These are phyloP conservation scores for Claviceps sp. DNA, from an alignment of 2,329 filamentous ascomycete species.

Conservation along the genomic window DNA sequence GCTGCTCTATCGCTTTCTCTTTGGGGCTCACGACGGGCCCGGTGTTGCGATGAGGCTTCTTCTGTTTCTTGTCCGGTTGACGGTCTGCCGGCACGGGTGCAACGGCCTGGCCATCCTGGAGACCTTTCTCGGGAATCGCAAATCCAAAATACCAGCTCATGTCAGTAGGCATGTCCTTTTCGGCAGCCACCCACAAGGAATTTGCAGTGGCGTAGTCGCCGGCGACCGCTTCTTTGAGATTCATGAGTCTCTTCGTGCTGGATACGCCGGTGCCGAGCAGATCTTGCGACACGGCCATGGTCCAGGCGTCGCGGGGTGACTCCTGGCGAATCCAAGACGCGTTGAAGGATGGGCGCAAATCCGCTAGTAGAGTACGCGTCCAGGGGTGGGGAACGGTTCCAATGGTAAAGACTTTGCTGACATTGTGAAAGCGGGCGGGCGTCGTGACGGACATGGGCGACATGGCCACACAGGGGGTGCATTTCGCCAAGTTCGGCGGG, in stretches of 20 bases:
- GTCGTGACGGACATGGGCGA: conserved; percentile 54
- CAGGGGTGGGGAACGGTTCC: conserved; percentile 85
- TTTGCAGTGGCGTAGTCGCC: conserved; percentile 48
- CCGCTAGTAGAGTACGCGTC: conserved; percentile 58
- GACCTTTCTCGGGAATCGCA: conserved; percentile 47
- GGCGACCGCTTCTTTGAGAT: conserved; percentile 72
- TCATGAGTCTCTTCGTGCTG: conserved; percentile 51
- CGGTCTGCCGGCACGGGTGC: conserved; percentile 14
- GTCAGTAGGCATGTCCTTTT: conserved; percentile 49
- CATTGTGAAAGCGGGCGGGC: conserved; percentile 56
- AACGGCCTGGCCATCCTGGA: conserved; percentile 23
- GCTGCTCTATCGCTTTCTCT: conserved; percentile 40
- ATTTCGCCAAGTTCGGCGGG: conserved; percentile 66
- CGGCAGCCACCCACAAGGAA: conserved; percentile 72
- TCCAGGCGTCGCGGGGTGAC: conserved; percentile 66
- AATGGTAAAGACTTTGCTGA: conserved; percentile 61
- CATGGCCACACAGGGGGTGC: conserved; percentile 54
- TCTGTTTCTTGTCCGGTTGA: conserved; percentile 8
- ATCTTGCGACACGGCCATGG: conserved; percentile 55
- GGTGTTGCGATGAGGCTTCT: conserved; percentile 23
- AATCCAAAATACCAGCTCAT: conserved; percentile 89
- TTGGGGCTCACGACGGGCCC: conserved; percentile 38
- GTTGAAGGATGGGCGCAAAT: conserved; percentile 47
- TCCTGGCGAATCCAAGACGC: conserved; percentile 52
- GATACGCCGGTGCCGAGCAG: conserved; percentile 48